phyloP scores from a whole-genome alignment of 2,329 filamentous ascomycete species.

The Trichoderma cornu-damae region DNA sequence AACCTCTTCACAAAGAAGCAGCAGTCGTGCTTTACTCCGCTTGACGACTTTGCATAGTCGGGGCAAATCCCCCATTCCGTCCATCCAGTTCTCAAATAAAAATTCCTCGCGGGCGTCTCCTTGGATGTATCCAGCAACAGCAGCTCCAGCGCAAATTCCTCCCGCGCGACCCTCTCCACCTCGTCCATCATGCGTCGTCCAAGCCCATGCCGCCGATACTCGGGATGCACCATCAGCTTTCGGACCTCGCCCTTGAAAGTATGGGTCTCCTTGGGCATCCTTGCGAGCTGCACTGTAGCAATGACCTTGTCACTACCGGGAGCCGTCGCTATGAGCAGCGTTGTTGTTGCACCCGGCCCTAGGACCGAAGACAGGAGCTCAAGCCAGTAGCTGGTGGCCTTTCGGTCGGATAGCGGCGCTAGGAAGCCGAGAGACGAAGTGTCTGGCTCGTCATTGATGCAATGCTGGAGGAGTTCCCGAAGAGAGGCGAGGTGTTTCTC shows the following conservation, averaged over 20 bases:
- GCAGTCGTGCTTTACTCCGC: constrained; percentile 21
- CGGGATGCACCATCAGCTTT: constrained; percentile 28
- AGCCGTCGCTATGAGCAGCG: constrained; percentile 21
- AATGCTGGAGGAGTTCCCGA: constrained; percentile 23
- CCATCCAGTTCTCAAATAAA: constrained; percentile 27
- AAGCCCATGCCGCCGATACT: constrained; percentile 22
- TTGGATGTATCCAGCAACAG: constrained; percentile 28
- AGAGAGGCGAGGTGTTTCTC: constrained; percentile 23
- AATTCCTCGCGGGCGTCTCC: constrained; percentile 24
- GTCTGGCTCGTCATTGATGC: constrained; percentile 28
- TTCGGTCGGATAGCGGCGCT: constrained; percentile 25
- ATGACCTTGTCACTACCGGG: constrained; percentile 18
- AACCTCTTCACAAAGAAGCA: constrained; percentile 24
- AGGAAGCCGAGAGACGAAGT: constrained; percentile 29
- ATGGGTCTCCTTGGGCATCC: constrained; percentile 26
- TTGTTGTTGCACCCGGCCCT: not conserved
- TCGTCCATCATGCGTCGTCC: constrained; percentile 25
- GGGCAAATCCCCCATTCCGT: constrained; percentile 29
- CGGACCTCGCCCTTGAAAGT: constrained; percentile 26
- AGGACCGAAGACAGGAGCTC: constrained; percentile 16
- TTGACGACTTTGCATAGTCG: constrained; percentile 23
- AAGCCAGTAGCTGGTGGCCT: constrained; percentile 24
- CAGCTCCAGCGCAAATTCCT: constrained; percentile 22
- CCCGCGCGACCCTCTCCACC: constrained; percentile 22
- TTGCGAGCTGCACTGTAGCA: constrained; percentile 24